phyloP scores from a whole-genome alignment of 176 grass and related monocot species.

The Lolium perenne region DNA sequence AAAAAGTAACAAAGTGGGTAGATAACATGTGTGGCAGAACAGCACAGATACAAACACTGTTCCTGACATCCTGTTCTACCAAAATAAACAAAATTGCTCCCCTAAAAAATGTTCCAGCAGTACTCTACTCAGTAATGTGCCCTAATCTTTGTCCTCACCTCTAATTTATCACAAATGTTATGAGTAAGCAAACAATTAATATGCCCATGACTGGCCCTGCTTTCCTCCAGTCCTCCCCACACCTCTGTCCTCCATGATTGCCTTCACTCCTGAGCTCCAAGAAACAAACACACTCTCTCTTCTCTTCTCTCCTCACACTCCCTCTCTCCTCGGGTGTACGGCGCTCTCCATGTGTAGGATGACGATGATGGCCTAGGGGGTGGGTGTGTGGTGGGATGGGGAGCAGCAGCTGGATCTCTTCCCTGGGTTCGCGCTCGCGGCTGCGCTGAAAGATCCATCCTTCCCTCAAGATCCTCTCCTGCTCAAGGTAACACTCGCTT shows the following conservation, averaged over 20 bases:
- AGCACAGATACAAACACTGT: slow-evolving; percentile 24
- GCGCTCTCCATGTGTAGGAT: slow-evolving; percentile 7
- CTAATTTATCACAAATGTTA: slow-evolving; percentile 1
- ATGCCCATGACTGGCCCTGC: slow-evolving; percentile 40
- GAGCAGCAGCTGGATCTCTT: slow-evolving; percentile 53
- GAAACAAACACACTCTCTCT: not conserved
- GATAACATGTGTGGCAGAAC: not conserved
- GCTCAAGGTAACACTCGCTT: slow-evolving; percentile 34
- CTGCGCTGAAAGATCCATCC: slow-evolving; percentile 32
- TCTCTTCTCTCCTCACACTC: not conserved
- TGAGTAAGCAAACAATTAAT: slow-evolving; percentile 52
- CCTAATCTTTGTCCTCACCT: slow-evolving; percentile 64
- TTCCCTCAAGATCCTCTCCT: slow-evolving; percentile 16
- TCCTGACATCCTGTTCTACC: slow-evolving; percentile 11
- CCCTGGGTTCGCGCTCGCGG: slow-evolving; percentile 23
- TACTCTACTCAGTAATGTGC: not conserved
- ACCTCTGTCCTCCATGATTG: slow-evolving; percentile 45
- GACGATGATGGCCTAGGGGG: slow-evolving; percentile 34
- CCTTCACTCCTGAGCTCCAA: slow-evolving; percentile 31
- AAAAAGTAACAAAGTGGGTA: slow-evolving; percentile 38
- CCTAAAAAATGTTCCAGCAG: not conserved
- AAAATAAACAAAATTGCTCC: slow-evolving; percentile 27
- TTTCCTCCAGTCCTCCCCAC: slow-evolving; percentile 14
- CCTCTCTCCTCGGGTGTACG: not conserved
- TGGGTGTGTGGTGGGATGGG: slow-evolving; percentile 35